Percentiles rank a stretch among this genome's conserved stretches.
These are phyloP conservation scores for Ceratocystis destructans DNA, from an alignment of 2,329 filamentous ascomycete species.

Conservation along the genomic window DNA sequence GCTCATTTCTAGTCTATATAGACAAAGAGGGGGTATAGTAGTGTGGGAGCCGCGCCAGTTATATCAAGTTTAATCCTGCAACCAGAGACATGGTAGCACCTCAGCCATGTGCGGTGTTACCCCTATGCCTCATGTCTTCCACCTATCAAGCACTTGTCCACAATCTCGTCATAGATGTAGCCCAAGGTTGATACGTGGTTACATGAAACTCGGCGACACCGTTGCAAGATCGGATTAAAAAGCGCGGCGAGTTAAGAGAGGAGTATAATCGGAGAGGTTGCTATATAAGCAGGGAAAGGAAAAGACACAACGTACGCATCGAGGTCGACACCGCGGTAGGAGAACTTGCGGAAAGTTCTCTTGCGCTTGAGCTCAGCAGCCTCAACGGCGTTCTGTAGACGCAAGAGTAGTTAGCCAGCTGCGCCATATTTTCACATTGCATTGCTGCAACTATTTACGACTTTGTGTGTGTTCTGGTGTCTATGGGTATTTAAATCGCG, in stretches of 20 bases:
- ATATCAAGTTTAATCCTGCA: neutral
- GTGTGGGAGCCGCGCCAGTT: neutral
- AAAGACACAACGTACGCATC: slow-evolving; percentile 63
- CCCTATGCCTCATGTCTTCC: no score
- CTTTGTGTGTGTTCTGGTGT: neutral
- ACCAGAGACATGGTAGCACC: neutral
- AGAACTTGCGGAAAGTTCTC: slow-evolving; percentile 99
- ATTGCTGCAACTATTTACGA: neutral
- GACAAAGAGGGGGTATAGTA: neutral
- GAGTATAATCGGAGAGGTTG: slow-evolving; percentile 42
- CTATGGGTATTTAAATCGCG: slow-evolving; percentile 5
- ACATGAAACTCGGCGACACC: no score
- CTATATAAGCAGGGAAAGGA: neutral
- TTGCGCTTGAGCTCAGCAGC: slow-evolving; percentile 99
- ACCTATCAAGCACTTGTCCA: neutral
- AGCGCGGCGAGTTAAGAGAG: slow-evolving; percentile 29
- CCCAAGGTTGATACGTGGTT: neutral
- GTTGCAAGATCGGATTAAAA: slow-evolving; percentile 4
- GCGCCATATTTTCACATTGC: neutral
- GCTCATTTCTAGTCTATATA: slow-evolving; percentile 3
- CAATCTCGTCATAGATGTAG: neutral
- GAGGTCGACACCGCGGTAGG: slow-evolving; percentile 98
- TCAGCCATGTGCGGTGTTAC: neutral
- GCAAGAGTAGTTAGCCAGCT: slow-evolving; percentile 16
- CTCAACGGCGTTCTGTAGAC: slow-evolving; percentile 76